Evolutionary conservation across 2,329 filamentous ascomycete species (phyloP).

Genomic region (Fusarium dlaminii): DNA sequence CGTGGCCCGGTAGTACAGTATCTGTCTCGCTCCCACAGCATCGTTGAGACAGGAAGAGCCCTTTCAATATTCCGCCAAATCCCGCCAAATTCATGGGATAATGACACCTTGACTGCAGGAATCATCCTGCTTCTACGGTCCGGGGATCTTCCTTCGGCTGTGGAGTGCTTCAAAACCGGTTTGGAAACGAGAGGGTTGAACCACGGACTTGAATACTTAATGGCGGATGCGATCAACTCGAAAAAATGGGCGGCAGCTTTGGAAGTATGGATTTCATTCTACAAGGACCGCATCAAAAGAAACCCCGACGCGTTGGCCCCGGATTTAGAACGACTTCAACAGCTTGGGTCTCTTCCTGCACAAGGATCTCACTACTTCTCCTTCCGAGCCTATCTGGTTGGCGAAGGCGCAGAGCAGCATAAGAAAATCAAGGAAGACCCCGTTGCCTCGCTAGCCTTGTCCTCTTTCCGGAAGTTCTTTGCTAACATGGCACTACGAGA

Average conservation of each 20-base stretch:
- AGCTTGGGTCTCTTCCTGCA: slow-evolving; percentile 41
- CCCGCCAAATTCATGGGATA: slow-evolving; percentile 51
- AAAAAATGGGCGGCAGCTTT: slow-evolving; percentile 50
- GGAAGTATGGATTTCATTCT: slow-evolving; percentile 52
- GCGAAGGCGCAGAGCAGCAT: slow-evolving; percentile 37
- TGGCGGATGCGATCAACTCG: slow-evolving; percentile 52
- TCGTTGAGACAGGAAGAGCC: slow-evolving; percentile 57
- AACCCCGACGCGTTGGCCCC: slow-evolving; percentile 1
- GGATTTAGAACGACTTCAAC: slow-evolving; percentile 25
- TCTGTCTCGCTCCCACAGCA: slow-evolving; percentile 54
- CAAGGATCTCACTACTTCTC: slow-evolving; percentile 46
- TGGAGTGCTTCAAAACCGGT: slow-evolving; percentile 53
- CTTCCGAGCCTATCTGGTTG: slow-evolving; percentile 48
- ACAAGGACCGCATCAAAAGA: slow-evolving; percentile 24
- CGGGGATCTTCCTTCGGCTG: slow-evolving; percentile 51
- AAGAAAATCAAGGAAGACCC: slow-evolving; percentile 36
- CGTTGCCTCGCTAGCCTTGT: slow-evolving; percentile 38
- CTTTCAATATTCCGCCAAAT: slow-evolving; percentile 55
- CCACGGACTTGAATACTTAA: slow-evolving; percentile 56
- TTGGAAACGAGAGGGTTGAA: slow-evolving; percentile 47
- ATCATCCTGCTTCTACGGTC: slow-evolving; percentile 55
- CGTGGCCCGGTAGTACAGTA: slow-evolving; percentile 51
- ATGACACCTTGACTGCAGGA: slow-evolving; percentile 51
- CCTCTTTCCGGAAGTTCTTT: slow-evolving; percentile 44
- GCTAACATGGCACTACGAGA: slow-evolving; percentile 46